Percentiles rank a stretch among this genome's conserved stretches.
Conservation (phyloP, 441 rosid genomes). For the Populus hybrid region DNA sequence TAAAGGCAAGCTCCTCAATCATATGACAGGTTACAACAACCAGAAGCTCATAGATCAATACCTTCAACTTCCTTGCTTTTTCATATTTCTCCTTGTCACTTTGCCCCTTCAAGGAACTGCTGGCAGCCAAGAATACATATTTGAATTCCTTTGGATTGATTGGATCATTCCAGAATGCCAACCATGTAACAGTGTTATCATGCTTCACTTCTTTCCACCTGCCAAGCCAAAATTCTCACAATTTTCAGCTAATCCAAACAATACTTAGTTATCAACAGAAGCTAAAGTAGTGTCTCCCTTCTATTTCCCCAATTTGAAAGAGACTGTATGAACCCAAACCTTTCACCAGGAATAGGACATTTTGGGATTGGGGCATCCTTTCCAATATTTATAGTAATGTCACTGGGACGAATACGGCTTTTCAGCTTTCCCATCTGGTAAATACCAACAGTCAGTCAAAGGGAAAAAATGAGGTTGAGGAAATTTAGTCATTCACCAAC, state of each 20-base stretch:
- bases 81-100: constrained; percentile 99
- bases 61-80: constrained; percentile 94
- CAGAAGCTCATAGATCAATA: constrained; percentile 29
- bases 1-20: neutral
- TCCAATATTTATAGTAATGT: constrained; percentile 94
- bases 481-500: constrained; percentile 10
- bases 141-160: constrained; percentile 94
- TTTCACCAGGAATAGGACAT: constrained; percentile 95
- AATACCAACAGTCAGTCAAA: constrained; percentile 13
- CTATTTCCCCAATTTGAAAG: constrained; percentile 1
- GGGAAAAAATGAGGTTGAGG: neutral
- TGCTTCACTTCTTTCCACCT: constrained; percentile 99
- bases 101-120: constrained; percentile 95
- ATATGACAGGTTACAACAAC: constrained; percentile 9
- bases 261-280: constrained; percentile 3
- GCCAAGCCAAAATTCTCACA: constrained; percentile 27
- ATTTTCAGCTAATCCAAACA: constrained; percentile 16
- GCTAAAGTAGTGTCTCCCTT: constrained; percentile 1
- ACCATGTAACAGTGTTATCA: constrained; percentile 97
- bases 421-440: constrained; percentile 98
- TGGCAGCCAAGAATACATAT: constrained; percentile 97
- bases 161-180: constrained; percentile 99
- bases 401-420: constrained; percentile 80
- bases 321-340: constrained; percentile 39
- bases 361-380: constrained; percentile 79